Base-by-base conservation (phyloP, 257 asterid genomes). In the Linderniella brevidens region DNA sequence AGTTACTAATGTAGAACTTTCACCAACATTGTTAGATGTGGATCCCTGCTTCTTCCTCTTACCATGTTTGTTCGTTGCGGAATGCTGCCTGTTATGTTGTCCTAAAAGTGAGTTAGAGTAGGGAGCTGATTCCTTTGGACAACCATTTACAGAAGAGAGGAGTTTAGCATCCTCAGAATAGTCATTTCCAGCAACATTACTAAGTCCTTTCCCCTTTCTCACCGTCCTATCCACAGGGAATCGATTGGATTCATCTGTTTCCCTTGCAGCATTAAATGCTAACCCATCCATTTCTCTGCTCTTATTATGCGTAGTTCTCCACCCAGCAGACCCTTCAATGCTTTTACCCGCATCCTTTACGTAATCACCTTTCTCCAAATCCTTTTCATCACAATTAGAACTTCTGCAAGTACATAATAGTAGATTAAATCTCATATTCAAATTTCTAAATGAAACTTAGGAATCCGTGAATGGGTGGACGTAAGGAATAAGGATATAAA, bases 41-140 rank as follows among this genome's bases (percentile, higher is more conserved):
- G 78, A 58, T 58, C 68, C 81, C 41, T 66, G 79, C 60, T 58
- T 83, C 64, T 66, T 78, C 68, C 84, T 74, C 68, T 72, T 80
- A 50, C 58, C 46, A 50, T 53, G 60, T 3, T 65, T 37, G 50
- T 35, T 58, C 49, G 68, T 42, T 45, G 76, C 58, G 42, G 73
- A 50, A 46, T 32, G 67, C 38, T 55, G 60, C 37, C 71, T 68
- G 36, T 65, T 62, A 13, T 14, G 16, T 53, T 19, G 73, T 58
- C 68, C 62, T 14, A 55, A 19, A 47, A 63, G 78, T 64, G 69
- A 53, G 58, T 61, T 56, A 14, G 54, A 53, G 58, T 16, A 57
- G 35, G 74, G 42, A 49, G 17, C 63, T 54, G 69, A 57, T 49
- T 63, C 74, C 49, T 60, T 63, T 38, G 68, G 35, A 48, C 38